phyloP scores from a whole-genome alignment of 352 stramenopile genomes.

The Globisporangium polare region DNA sequence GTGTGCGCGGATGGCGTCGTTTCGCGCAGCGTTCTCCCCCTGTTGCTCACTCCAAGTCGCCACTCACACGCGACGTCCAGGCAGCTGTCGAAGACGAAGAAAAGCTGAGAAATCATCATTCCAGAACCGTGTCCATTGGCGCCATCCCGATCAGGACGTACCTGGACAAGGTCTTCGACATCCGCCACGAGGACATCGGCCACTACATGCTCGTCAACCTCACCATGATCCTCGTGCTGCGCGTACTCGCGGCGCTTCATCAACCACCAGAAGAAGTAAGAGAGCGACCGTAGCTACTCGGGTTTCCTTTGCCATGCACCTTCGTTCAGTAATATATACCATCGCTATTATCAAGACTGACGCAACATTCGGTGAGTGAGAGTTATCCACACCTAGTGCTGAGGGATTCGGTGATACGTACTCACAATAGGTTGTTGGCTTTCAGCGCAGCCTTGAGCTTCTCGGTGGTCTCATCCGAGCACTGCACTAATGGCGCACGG shows the following conservation, averaged over 20 bases:
- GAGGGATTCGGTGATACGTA: too few species aligned
- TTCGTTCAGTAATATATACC: too few species aligned
- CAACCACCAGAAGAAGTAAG: conserved; percentile 26
- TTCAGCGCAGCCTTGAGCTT: conserved; percentile 58
- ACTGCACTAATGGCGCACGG: conserved; percentile 68
- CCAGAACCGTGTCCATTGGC: neutral
- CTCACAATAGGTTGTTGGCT: conserved; percentile 69
- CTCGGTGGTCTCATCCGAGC: conserved; percentile 55
- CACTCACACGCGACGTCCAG: too few species aligned
- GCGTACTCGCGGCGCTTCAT: conserved; percentile 19
- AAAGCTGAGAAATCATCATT: too few species aligned
- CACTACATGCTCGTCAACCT: conserved; percentile 3
- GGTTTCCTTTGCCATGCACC: neutral
- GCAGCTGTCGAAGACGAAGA: too few species aligned
- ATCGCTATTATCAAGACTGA: too few species aligned
- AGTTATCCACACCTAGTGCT: too few species aligned
- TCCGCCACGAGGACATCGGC: conserved; percentile 18
- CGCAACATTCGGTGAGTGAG: too few species aligned
- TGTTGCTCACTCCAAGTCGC: too few species aligned
- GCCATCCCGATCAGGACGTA: conserved; percentile 17
- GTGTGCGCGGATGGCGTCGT: too few species aligned
- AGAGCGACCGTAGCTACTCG: too few species aligned
- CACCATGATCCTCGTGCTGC: conserved; percentile 18
- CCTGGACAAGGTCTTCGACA: conserved; percentile 17
- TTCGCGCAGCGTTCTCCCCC: too few species aligned